Evolutionary conservation across 352 stramenopile genomes (phyloP).

Genomic region (Globisporangium camurandrum): DNA sequence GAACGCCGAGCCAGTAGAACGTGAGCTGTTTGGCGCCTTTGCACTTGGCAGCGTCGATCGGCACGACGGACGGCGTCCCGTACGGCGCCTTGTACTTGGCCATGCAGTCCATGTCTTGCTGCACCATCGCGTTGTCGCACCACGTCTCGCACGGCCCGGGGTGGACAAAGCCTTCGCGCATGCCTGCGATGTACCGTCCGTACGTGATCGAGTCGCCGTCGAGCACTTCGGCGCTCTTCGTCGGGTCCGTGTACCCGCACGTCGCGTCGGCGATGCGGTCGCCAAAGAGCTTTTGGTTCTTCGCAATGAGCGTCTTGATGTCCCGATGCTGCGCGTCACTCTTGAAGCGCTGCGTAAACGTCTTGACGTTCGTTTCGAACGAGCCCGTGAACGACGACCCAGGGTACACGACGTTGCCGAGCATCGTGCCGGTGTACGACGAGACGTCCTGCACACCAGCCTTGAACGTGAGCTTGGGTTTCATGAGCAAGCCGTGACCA

Average conservation of each 20-base stretch:
- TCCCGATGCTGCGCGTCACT: constrained; percentile 30
- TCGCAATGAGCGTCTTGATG: constrained; percentile 26
- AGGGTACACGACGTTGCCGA: constrained; percentile 26
- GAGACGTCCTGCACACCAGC: constrained; percentile 29
- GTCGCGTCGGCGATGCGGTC: constrained; percentile 15
- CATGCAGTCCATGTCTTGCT: constrained; percentile 31
- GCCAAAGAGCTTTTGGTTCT: constrained; percentile 27
- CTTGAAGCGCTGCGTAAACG: constrained; percentile 29
- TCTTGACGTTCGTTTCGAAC: constrained; percentile 21
- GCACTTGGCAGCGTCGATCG: constrained; percentile 16
- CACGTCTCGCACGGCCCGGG: constrained; percentile 35
- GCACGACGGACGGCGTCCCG: constrained; percentile 19
- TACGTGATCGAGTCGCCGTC: constrained; percentile 33
- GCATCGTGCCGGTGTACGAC: constrained; percentile 31
- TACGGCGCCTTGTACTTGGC: constrained; percentile 20
- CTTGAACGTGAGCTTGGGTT: constrained; percentile 28
- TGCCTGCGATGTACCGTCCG: constrained; percentile 24
- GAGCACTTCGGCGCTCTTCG: constrained; percentile 20
- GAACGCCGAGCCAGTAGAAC: constrained; percentile 50
- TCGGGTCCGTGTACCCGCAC: constrained; percentile 36
- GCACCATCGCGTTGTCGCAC: constrained; percentile 27
- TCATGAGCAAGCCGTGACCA: constrained; percentile 28
- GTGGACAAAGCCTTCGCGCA: constrained; percentile 30
- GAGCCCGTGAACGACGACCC: constrained; percentile 25
- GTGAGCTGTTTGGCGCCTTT: constrained; percentile 27